Evolutionary conservation across 768 basidiomycete species (phyloP).

Genomic region (Pisolithus microcarpus): DNA sequence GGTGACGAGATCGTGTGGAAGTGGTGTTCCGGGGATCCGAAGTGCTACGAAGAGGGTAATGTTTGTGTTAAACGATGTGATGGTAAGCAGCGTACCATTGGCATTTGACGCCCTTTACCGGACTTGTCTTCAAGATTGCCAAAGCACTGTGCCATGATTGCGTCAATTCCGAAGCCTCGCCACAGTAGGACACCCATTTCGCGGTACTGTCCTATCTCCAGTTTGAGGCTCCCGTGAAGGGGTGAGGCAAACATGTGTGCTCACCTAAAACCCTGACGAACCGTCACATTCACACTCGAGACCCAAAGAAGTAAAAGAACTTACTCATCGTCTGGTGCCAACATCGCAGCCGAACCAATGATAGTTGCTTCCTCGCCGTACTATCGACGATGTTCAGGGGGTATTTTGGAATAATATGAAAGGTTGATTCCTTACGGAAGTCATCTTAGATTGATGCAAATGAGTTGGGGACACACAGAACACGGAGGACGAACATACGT

Average conservation of each 20-base stretch:
- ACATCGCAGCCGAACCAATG: conserved; percentile 81
- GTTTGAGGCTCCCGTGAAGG: background rate
- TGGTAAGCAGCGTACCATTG: conserved; percentile 50
- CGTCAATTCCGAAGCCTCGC: conserved; percentile 73
- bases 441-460: conserved; percentile 52
- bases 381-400: conserved; percentile 30
- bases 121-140: conserved; percentile 75
- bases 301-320: conserved; percentile 20
- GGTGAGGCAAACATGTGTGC: conserved; percentile 6
- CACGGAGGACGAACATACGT: conserved; percentile 42
- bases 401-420: background rate
- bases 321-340: conserved; percentile 80
- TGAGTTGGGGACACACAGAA: conserved; percentile 1
- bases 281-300: conserved; percentile 5
- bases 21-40: conserved; percentile 75
- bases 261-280: conserved; percentile 61
- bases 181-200: conserved; percentile 88
- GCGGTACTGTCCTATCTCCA: conserved; percentile 71
- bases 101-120: conserved; percentile 90
- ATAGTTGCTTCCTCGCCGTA: conserved; percentile 89
- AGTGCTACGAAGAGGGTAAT: conserved; percentile 47
- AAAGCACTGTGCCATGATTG: conserved; percentile 89
- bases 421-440: conserved; percentile 48
- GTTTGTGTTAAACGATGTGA: background rate
- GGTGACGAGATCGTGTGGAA: conserved; percentile 95